Evolutionary conservation across 371 early-diverging fungal genomes (phyloP).

Genomic region (Syncephalastrum racemosum): DNA sequence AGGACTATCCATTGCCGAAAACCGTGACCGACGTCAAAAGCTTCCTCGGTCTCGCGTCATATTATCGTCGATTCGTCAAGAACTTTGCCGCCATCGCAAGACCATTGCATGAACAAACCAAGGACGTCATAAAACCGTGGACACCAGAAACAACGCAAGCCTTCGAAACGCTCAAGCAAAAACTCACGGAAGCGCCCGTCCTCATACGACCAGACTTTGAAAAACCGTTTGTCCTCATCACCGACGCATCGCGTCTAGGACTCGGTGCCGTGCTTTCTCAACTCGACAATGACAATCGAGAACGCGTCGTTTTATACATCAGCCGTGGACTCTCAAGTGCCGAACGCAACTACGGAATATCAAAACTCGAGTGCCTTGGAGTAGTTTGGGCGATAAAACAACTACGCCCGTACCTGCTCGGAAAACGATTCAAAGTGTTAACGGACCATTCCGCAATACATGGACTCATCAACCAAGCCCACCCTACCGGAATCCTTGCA

Average conservation of each 20-base stretch:
- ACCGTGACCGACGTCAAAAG: slow-evolving; percentile 30
- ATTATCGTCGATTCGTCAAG: slow-evolving; percentile 25
- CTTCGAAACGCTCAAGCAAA: slow-evolving; percentile 3
- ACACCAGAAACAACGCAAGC: too few relatives aligned
- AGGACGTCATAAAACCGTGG: too few relatives aligned
- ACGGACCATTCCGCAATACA: too few relatives aligned
- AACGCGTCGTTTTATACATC: neutral
- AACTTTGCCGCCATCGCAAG: slow-evolving; percentile 29
- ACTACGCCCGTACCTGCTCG: too few relatives aligned
- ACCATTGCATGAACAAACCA: too few relatives aligned
- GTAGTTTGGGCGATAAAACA: too few relatives aligned
- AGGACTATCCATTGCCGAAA: slow-evolving; percentile 33
- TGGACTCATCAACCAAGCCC: too few relatives aligned
- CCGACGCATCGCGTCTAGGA: slow-evolving; percentile 32
- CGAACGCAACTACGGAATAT: too few relatives aligned
- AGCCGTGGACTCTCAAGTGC: slow-evolving; percentile 1
- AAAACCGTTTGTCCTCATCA: slow-evolving; percentile 24
- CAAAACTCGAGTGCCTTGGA: too few relatives aligned
- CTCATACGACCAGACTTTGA: slow-evolving; percentile 20
- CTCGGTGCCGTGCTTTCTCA: slow-evolving; percentile 33
- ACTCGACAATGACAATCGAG: slow-evolving; percentile 5
- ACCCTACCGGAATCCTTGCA: too few relatives aligned
- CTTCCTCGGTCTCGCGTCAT: slow-evolving; percentile 34
- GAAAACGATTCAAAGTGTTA: too few relatives aligned
- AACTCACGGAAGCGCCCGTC: slow-evolving; percentile 7